Conservation (phyloP, 306 rosid genomes). For the Glycine latifolia region DNA sequence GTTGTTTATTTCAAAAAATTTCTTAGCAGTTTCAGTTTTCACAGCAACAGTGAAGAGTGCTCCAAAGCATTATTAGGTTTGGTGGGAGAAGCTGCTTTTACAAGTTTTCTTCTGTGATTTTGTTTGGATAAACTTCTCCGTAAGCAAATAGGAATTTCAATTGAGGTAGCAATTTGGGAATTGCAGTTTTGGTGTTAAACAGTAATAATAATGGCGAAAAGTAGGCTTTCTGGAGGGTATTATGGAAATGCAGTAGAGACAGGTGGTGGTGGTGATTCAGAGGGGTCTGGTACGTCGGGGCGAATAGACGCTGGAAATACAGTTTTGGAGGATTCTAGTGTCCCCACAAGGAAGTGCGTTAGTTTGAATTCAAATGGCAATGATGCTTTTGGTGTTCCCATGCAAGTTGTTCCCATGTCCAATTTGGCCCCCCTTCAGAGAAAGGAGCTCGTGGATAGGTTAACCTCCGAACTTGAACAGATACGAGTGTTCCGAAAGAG, state of each 20-base stretch:
- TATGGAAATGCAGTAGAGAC: slow-evolving; percentile 55
- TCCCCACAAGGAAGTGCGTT: slow-evolving; percentile 61
- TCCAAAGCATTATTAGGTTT: neutral
- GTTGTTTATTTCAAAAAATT: neutral
- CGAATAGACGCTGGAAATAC: slow-evolving; percentile 57
- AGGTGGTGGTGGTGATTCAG: slow-evolving; percentile 58
- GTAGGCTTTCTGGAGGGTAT: slow-evolving; percentile 62
- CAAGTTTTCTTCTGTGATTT: neutral
- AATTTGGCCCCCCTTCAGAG: slow-evolving; percentile 57
- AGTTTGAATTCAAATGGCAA: slow-evolving; percentile 51
- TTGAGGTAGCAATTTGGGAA: neutral
- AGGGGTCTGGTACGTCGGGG: slow-evolving; percentile 76
- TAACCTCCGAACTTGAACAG: slow-evolving; percentile 69
- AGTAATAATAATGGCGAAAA: slow-evolving; percentile 54
- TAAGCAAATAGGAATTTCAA: too few relatives aligned
- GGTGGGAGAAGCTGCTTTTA: neutral
- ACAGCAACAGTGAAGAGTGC: neutral
- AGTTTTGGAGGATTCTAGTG: slow-evolving; percentile 65
- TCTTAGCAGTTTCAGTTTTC: neutral
- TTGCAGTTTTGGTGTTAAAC: slow-evolving; percentile 5
- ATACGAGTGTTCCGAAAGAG: slow-evolving; percentile 62
- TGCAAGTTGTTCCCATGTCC: slow-evolving; percentile 66
- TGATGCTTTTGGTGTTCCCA: slow-evolving; percentile 48
- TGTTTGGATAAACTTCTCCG: too few relatives aligned
- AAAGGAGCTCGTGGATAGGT: slow-evolving; percentile 56